Evolutionary conservation across 192 early-diverging fungal species (phyloP).

Genomic region (Phlyctochytrium arcticum): DNA sequence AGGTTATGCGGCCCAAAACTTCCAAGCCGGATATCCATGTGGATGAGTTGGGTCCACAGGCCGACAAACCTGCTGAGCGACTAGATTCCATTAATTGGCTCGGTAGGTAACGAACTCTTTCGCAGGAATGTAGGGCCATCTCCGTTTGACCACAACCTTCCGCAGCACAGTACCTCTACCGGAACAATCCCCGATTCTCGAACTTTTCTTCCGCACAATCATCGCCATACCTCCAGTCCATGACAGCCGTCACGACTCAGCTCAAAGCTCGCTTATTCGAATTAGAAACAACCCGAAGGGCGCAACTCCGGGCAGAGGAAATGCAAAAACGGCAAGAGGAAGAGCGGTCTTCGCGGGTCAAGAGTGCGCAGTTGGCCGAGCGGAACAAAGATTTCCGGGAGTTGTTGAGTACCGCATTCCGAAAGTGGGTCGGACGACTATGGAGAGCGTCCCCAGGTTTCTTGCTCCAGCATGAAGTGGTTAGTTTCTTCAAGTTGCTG

Average conservation of each 20-base stretch:
- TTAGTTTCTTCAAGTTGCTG: conserved; percentile 13
- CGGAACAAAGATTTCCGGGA: conserved; percentile 29
- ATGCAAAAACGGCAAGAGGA: conserved; percentile 37
- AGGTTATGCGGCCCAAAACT: too few relatives aligned
- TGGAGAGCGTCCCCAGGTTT: conserved; percentile 36
- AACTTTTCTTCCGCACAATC: conserved; percentile 30
- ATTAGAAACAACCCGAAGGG: conserved; percentile 35
- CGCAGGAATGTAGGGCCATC: not conserved
- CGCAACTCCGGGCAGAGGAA: conserved; percentile 34
- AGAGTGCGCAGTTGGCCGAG: conserved; percentile 33
- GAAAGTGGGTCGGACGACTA: conserved; percentile 35
- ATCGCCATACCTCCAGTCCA: conserved; percentile 34
- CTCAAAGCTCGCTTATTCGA: conserved; percentile 44
- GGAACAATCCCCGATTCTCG: conserved; percentile 53
- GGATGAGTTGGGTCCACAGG: too few relatives aligned
- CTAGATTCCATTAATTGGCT: conserved; percentile 57
- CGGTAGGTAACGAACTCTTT: conserved; percentile 38
- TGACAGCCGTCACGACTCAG: conserved; percentile 25
- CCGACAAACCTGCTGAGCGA: conserved; percentile 23
- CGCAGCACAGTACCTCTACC: conserved; percentile 54
- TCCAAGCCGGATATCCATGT: not conserved
- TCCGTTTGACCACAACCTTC: conserved; percentile 14
- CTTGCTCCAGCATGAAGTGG: conserved; percentile 37
- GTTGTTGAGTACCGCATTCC: conserved; percentile 40
- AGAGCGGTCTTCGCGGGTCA: conserved; percentile 27